Evolutionary conservation across 73 alveolate genomes (phyloP), one percentile per base, ranked within the genome.

Genomic region (Stentor coeruleus): DNA sequence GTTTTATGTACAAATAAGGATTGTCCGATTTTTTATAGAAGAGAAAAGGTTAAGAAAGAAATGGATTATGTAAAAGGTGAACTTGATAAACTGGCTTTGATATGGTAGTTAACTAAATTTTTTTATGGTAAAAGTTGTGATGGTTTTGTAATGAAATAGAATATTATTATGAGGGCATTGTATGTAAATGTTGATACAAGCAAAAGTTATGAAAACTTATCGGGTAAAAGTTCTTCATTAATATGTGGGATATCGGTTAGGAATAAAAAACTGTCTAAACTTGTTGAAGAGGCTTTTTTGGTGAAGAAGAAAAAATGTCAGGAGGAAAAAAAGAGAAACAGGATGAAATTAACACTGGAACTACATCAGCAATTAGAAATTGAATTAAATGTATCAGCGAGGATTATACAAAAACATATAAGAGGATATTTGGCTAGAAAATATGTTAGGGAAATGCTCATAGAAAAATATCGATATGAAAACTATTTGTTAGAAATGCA

Each of bases 11-110:
- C 98, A 84, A 97, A 96, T 88, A 87, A 98, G 73, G 99, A 97
- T 86, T 97, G 99, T 81, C 99, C 98, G 59, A 96, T 97, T 82
- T 97, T 96, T 87, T 97, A 96, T 84, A 91, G 98, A 66, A 93
- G 99, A 81, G 94, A 89, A 14, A 97, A 96, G 81, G 98, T 93
- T 35, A 81, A 89, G 88, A 93, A 92, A 72, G 97, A 95, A 77
- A 85, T 92, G 58, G 59, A 84, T 59, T 66, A 49, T 72, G 38
- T 73, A 39, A 58, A 83, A 49, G 59, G 74, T 20, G 89, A 40
- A 38, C 59, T 75, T 15, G 83, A 75, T 26, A 75, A 75, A 40
- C 33, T 75, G 39, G 38, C 81, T 26, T 31, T 33, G 14, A 26
- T 14, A 14, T 66, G 79, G 79, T n/a, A n/a, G n/a, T n/a, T n/a